These are phyloP conservation scores for Coniochaeta pulveracea DNA, from an alignment of 2,329 filamentous ascomycete species.

Conservation along the genomic window DNA sequence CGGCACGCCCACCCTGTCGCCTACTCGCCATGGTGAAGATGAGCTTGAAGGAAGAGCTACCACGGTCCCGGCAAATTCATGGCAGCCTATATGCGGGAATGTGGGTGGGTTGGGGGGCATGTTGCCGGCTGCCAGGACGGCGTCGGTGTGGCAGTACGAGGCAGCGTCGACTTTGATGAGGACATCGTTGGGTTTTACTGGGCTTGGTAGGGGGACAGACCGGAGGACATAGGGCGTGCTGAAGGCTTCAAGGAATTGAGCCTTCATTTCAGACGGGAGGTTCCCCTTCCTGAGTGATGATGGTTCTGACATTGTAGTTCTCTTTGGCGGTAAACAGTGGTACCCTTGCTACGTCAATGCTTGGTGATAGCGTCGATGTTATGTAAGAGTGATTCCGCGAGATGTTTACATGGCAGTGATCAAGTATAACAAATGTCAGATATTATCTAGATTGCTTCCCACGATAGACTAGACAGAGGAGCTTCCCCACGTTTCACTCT, in stretches of 20 bases:
- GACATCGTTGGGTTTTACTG: constrained; percentile 21
- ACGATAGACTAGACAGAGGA: too few species aligned
- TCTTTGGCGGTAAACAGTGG: too few species aligned
- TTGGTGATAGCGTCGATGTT: too few species aligned
- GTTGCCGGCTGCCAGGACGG: constrained; percentile 15
- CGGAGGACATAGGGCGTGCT: constrained; percentile 26
- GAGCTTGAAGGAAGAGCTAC: constrained; percentile 15
- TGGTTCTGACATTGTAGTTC: too few species aligned
- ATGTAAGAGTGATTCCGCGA: too few species aligned
- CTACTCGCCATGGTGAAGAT: constrained; percentile 8
- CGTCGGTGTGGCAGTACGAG: constrained; percentile 32
- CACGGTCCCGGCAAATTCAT: constrained; percentile 33
- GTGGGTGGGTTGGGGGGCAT: constrained; percentile 19
- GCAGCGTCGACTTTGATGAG: constrained; percentile 32
- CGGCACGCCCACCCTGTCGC: constrained; percentile 26
- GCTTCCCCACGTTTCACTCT: neutral
- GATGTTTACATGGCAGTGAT: too few species aligned
- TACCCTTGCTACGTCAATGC: too few species aligned
- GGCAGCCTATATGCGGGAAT: constrained; percentile 30
- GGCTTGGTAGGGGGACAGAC: constrained; percentile 21
- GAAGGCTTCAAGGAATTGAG: constrained; percentile 27
- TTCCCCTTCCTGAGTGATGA: too few species aligned
- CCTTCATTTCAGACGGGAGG: constrained; percentile 20
- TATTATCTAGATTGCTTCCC: too few species aligned
- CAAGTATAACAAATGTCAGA: too few species aligned